phyloP scores from a whole-genome alignment of 345 rosid species.

The Turritis glabra region DNA sequence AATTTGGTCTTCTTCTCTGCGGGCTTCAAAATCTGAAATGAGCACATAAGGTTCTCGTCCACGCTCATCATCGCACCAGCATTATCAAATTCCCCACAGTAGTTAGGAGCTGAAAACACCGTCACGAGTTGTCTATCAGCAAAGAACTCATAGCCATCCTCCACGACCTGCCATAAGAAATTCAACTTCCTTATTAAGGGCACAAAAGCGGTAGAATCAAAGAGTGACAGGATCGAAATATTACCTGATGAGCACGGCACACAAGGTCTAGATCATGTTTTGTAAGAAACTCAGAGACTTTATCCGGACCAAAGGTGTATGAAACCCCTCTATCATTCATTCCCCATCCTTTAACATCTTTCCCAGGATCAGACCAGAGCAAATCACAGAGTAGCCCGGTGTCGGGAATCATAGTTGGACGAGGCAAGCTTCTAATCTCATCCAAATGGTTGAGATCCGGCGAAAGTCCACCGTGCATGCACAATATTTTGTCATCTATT shows the following conservation, averaged over 20 bases:
- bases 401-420: conserved; percentile 81
- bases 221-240: background rate
- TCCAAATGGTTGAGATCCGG: conserved; percentile 81
- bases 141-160: conserved; percentile 98
- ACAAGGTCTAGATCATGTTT: conserved; percentile 89
- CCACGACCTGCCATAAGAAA: conserved; percentile 68
- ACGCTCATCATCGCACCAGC: conserved; percentile 99
- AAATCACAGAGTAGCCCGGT: conserved; percentile 85
- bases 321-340: conserved; percentile 96
- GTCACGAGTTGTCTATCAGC: conserved; percentile 94
- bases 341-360: conserved; percentile 93
- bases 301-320: conserved; percentile 85
- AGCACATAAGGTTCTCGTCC: conserved; percentile 84
- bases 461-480: conserved; percentile 98
- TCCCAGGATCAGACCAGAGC: conserved; percentile 97
- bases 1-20: conserved; percentile 79
- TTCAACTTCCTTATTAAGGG: conserved; percentile 1
- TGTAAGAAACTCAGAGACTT: conserved; percentile 69
- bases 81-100: conserved; percentile 97
- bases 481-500: conserved; percentile 84
- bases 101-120: conserved; percentile 92
- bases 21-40: conserved; percentile 95
- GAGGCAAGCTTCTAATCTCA: conserved; percentile 67
- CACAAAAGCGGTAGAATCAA: conserved; percentile 5
- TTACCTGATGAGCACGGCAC: conserved; percentile 97